A percentile compares a stretch with the other conserved stretches of the same genome.
Conservation (phyloP, 768 basidiomycete genomes). For the Lentinula sp. region DNA sequence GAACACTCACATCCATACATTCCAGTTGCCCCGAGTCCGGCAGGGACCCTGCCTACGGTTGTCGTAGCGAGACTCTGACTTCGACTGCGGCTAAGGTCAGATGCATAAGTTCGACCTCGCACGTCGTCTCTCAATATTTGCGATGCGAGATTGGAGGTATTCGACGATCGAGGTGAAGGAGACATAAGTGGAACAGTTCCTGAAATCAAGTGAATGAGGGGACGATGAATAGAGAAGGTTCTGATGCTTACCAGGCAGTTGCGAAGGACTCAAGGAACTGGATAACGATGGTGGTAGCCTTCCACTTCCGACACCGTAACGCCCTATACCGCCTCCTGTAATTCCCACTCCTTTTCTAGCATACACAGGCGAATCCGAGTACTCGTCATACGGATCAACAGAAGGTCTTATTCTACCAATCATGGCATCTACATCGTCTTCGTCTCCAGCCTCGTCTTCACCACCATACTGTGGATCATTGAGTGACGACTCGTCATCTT, state of each 20-base stretch:
- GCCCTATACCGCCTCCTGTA: background rate
- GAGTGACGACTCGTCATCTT: constrained; percentile 72
- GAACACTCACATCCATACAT: constrained; percentile 5
- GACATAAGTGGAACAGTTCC: constrained; percentile 9
- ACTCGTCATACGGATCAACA: constrained; percentile 1
- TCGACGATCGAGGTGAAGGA: constrained; percentile 2
- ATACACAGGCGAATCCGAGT: constrained; percentile 4
- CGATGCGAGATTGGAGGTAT: background rate
- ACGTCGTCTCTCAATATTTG: background rate
- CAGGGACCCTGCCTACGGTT: constrained; percentile 48
- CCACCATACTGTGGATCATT: background rate
- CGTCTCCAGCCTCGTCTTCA: background rate
- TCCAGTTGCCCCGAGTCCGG: constrained; percentile 24
- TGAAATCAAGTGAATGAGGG: background rate
- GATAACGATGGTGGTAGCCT: constrained; percentile 11
- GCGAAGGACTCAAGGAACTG: constrained; percentile 10
- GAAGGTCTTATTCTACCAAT: constrained; percentile 2
- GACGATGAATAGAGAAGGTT: background rate
- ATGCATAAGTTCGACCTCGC: constrained; percentile 53
- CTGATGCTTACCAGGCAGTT: background rate
- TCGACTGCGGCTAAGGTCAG: constrained; percentile 65
- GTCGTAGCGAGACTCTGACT: constrained; percentile 71
- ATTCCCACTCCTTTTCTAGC: background rate
- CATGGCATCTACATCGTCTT: constrained; percentile 1
- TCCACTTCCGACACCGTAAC: background rate